phyloP scores from a whole-genome alignment of 1,284 basidiomycete genomes.

The Athelia psychrophila region DNA sequence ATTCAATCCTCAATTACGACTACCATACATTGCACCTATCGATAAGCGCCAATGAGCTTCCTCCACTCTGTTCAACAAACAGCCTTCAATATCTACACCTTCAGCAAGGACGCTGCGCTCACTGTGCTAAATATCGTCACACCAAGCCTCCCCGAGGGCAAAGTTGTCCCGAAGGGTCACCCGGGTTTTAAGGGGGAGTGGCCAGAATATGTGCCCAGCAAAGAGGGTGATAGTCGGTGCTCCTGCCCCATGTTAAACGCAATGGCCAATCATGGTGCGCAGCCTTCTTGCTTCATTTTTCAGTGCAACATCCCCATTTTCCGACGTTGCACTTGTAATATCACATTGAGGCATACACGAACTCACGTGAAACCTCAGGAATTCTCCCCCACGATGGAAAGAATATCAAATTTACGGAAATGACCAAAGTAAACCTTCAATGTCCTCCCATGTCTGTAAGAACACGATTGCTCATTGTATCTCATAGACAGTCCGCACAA shows the following conservation, averaged over 20 bases:
- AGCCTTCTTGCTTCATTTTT: neutral
- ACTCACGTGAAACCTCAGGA: slow-evolving; percentile 36
- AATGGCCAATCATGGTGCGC: slow-evolving; percentile 71
- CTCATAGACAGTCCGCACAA: slow-evolving; percentile 38
- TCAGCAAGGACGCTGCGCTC: neutral
- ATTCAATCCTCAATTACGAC: too few species aligned
- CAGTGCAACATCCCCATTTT: neutral
- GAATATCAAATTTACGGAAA: slow-evolving; percentile 62
- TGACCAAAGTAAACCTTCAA: slow-evolving; percentile 21
- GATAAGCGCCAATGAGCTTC: neutral
- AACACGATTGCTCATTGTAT: neutral
- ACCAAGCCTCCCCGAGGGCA: slow-evolving; percentile 44
- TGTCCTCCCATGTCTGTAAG: neutral
- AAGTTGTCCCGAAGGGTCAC: slow-evolving; percentile 53
- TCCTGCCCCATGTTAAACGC: slow-evolving; percentile 73
- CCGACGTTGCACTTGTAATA: neutral
- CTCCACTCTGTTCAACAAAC: neutral
- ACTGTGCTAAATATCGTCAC: slow-evolving; percentile 44
- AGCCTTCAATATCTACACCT: neutral
- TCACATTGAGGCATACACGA: too few species aligned
- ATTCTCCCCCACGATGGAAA: slow-evolving; percentile 65
- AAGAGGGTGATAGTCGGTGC: slow-evolving; percentile 61
- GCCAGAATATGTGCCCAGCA: slow-evolving; percentile 61
- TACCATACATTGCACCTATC: too few species aligned
- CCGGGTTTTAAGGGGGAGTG: slow-evolving; percentile 63